Percentiles rank a stretch among this genome's conserved stretches.
Evolutionary conservation across 495 filamentous ascomycete genomes (phyloP).

Genomic region (Ascodesmis nigricans): DNA sequence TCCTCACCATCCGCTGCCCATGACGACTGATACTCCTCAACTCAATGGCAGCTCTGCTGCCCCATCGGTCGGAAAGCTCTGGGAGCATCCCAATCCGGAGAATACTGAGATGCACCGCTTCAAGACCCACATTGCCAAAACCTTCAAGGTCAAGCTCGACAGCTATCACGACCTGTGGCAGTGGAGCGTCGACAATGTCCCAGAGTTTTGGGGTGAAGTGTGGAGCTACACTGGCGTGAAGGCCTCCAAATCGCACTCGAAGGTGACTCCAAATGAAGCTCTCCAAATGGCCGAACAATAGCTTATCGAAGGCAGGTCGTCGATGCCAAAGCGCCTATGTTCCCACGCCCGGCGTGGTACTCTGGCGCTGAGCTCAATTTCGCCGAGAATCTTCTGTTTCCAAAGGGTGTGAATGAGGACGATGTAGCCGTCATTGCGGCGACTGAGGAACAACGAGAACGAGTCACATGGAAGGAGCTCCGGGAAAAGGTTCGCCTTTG

Average conservation of each 20-base stretch:
- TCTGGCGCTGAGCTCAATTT: slow-evolving; percentile 60
- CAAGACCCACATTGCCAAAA: slow-evolving; percentile 38
- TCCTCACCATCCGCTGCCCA: too few species aligned
- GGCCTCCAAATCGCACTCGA: too few species aligned
- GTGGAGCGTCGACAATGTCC: slow-evolving; percentile 64
- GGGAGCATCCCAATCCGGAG: slow-evolving; percentile 46
- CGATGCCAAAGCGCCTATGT: slow-evolving; percentile 41
- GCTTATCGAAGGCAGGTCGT: slow-evolving; percentile 35
- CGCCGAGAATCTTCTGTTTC: slow-evolving; percentile 77
- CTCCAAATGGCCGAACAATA: neutral
- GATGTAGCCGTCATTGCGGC: slow-evolving; percentile 52
- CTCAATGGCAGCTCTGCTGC: neutral
- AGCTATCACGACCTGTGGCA: slow-evolving; percentile 46
- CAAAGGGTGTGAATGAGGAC: slow-evolving; percentile 30
- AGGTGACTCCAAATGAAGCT: slow-evolving; percentile 34
- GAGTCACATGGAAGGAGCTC: slow-evolving; percentile 59
- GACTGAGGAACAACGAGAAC: slow-evolving; percentile 52
- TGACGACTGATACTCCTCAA: too few species aligned
- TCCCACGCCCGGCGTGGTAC: slow-evolving; percentile 73
- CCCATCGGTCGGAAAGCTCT: slow-evolving; percentile 30
- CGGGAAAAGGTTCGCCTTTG: slow-evolving; percentile 54
- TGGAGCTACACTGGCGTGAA: slow-evolving; percentile 62
- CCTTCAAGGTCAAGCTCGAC: slow-evolving; percentile 27
- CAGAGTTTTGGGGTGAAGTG: slow-evolving; percentile 62
- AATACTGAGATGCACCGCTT: slow-evolving; percentile 50